Conservation (phyloP, 495 filamentous ascomycete species). For the Hyaloscypha finlandica region DNA sequence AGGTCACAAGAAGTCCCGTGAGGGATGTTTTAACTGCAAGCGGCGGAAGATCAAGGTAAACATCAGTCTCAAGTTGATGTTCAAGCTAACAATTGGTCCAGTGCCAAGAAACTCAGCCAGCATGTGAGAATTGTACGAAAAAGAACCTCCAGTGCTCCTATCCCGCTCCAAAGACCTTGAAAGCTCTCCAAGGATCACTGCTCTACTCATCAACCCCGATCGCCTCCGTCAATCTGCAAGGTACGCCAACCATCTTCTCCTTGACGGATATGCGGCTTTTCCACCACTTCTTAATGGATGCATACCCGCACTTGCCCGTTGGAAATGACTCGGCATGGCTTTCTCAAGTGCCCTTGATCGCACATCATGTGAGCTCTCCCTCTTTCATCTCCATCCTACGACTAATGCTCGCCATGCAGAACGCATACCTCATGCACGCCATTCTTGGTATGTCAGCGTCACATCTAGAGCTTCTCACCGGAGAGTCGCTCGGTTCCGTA, state of each 20-base stretch:
- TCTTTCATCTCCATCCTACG: not conserved
- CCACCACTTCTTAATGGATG: conserved; percentile 28
- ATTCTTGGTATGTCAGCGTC: conserved; percentile 30
- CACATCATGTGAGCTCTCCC: conserved; percentile 26
- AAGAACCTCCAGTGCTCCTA: conserved; percentile 24
- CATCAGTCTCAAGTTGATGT: no score
- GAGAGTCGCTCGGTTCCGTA: not conserved
- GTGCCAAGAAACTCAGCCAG: conserved; percentile 32
- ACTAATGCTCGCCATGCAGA: conserved; percentile 14
- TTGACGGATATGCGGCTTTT: conserved; percentile 29
- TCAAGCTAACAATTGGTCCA: not conserved
- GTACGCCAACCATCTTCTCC: conserved; percentile 28
- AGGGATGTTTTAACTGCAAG: conserved; percentile 32
- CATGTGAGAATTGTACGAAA: conserved; percentile 24
- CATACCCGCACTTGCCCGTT: conserved; percentile 30
- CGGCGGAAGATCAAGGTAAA: conserved; percentile 32
- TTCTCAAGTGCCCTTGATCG: conserved; percentile 26
- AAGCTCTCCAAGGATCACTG: conserved; percentile 11
- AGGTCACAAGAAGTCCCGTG: conserved; percentile 29
- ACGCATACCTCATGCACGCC: conserved; percentile 32
- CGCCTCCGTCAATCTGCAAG: conserved; percentile 16
- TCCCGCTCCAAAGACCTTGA: conserved; percentile 20
- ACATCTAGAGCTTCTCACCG: conserved; percentile 19
- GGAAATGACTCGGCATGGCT: conserved; percentile 26
- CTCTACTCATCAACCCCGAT: conserved; percentile 18